Percentiles rank a stretch among this genome's conserved stretches.
Conservation (phyloP, 1,139 yeast species). For the Yamadazyma conglobata region DNA sequence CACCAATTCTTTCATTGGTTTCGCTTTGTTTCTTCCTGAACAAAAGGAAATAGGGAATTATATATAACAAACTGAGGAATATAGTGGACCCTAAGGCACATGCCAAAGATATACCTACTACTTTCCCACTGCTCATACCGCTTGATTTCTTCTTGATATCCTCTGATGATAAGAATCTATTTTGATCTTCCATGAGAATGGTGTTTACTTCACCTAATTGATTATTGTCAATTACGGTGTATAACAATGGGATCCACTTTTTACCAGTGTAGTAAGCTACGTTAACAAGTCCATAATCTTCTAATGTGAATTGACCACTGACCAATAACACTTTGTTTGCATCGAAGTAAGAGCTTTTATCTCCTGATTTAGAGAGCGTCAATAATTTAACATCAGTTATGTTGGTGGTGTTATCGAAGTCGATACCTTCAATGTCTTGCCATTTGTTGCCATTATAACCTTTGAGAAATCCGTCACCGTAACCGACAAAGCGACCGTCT, state of each 20-base stretch:
- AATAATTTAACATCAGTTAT: slow-evolving; percentile 44
- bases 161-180: slow-evolving; percentile 36
- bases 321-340: slow-evolving; percentile 50
- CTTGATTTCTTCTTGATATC: slow-evolving; percentile 23
- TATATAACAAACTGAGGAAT: slow-evolving; percentile 60
- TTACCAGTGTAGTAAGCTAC: slow-evolving; percentile 70
- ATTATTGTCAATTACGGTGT: slow-evolving; percentile 19
- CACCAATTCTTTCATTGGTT: slow-evolving; percentile 52
- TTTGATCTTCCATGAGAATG: slow-evolving; percentile 35
- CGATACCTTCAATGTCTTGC: slow-evolving; percentile 35
- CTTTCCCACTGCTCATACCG: slow-evolving; percentile 56
- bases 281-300: slow-evolving; percentile 56
- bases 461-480: slow-evolving; percentile 49
- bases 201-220: slow-evolving; percentile 31
- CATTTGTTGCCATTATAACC: slow-evolving; percentile 51
- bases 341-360: slow-evolving; percentile 35
- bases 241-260: slow-evolving; percentile 69
- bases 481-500: slow-evolving; percentile 50
- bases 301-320: slow-evolving; percentile 57
- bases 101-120: slow-evolving; percentile 84
- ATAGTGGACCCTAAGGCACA: slow-evolving; percentile 80
- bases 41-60: slow-evolving; percentile 49
- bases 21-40: slow-evolving; percentile 39
- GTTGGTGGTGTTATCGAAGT: slow-evolving; percentile 22
- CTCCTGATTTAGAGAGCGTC: slow-evolving; percentile 24